phyloP scores from a whole-genome alignment of 768 basidiomycete species.

The Hygrophoropsis aurantiaca region DNA sequence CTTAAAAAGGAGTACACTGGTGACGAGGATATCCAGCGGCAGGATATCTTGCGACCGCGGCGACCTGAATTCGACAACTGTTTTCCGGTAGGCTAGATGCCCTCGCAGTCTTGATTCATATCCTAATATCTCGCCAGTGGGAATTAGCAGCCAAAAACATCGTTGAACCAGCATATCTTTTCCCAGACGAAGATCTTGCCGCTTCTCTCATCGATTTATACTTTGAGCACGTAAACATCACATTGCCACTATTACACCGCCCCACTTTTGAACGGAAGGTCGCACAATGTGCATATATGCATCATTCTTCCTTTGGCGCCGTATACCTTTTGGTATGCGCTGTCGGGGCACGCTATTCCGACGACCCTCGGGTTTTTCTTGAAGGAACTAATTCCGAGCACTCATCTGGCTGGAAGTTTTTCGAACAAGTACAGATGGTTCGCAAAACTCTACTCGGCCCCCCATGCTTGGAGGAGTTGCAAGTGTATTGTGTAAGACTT shows the following conservation, averaged over 20 bases:
- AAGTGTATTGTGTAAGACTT: slow-evolving; percentile 56
- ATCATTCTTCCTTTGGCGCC: slow-evolving; percentile 52
- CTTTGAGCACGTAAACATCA: slow-evolving; percentile 57
- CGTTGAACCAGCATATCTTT: slow-evolving; percentile 33
- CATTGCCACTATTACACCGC: slow-evolving; percentile 70
- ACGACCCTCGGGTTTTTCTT: slow-evolving; percentile 55
- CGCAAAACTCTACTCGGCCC: slow-evolving; percentile 56
- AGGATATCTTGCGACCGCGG: slow-evolving; percentile 5
- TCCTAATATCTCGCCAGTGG: slow-evolving; percentile 18
- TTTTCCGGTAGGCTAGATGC: slow-evolving; percentile 25
- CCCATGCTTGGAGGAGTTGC: slow-evolving; percentile 68
- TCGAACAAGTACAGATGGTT: slow-evolving; percentile 55
- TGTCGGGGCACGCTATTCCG: slow-evolving; percentile 51
- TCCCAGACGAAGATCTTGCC: slow-evolving; percentile 54
- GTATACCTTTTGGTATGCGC: slow-evolving; percentile 74
- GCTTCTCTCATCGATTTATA: slow-evolving; percentile 57
- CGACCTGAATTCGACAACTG: slow-evolving; percentile 21
- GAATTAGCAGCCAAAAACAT: slow-evolving; percentile 20
- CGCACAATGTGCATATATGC: slow-evolving; percentile 47
- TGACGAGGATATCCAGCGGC: slow-evolving; percentile 18
- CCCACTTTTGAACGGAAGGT: slow-evolving; percentile 61
- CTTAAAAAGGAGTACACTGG: slow-evolving; percentile 58
- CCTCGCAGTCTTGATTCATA: not conserved
- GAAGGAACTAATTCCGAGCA: slow-evolving; percentile 39
- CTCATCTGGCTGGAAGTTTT: slow-evolving; percentile 53